Evolutionary conservation across 2,329 filamentous ascomycete species (phyloP), one percentile per base, ranked within the genome.

Genomic region (Plenodomus lindquistii): DNA sequence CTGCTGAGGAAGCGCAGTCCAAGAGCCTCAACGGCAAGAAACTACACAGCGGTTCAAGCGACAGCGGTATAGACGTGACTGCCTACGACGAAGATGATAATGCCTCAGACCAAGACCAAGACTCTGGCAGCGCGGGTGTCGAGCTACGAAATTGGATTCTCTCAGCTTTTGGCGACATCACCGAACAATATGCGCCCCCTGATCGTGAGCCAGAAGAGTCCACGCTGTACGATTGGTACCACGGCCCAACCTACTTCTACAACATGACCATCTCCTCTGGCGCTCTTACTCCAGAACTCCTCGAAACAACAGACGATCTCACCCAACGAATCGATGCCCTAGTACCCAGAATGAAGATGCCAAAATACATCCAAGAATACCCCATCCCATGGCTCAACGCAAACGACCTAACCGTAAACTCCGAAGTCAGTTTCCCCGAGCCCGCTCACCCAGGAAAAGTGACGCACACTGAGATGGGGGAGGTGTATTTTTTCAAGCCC

Each of bases 211-310:
- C 57, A 24, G 49, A 54, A 22, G 40, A 49, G 8, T 46, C 52
- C 1, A 59, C 46, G 7, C 16, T 60, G 2, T 47, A 57, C 40
- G 51, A 55, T 36, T 60, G 55, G 55, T 60, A 60, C 15, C 55
- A 60, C n/a, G 55, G 54, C 0, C 53, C 51, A 9, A 60, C 55
- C 1, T 59, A 60, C 22, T 60, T 60, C 36, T 59, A 60, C 40
- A 38, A 17, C 1, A 2, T 59, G 16, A 40, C 43, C 4, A 48
- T 50, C 24, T 38, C 48, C 22, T 43, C 35, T 18, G 51, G 51
- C 1, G 17, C 42, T 16, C 39, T 59, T 1, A 29, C 27, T 3
- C 44, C 53, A 8, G 19, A 46, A 13, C 44, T 54, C 2, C 21
- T 57, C 2, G 51, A 59, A 27, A 51, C 43, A 4, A 50, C 36